phyloP scores from a whole-genome alignment of 2,329 filamentous ascomycete genomes.

The Trichoderma gracile region DNA sequence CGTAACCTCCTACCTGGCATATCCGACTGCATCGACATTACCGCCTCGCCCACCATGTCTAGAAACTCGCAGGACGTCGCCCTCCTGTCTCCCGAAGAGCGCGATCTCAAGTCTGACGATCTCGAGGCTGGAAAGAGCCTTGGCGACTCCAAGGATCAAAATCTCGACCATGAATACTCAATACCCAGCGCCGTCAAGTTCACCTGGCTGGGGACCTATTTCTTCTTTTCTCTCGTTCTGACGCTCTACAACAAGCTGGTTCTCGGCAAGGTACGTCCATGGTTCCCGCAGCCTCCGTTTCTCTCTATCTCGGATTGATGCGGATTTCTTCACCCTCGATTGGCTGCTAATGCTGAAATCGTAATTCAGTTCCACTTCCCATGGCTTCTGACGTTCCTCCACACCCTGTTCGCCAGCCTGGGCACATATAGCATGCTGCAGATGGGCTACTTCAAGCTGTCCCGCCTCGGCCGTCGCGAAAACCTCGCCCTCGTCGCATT shows the following conservation, averaged over 20 bases:
- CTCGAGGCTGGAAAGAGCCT: conserved; percentile 33
- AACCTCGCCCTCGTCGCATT: conserved; percentile 59
- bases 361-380: conserved; percentile 55
- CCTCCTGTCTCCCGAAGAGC: conserved; percentile 38
- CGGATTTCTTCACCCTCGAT: not conserved
- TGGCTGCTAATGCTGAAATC: not conserved
- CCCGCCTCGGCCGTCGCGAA: conserved; percentile 53
- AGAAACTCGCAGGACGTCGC: conserved; percentile 36
- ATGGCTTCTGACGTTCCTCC: conserved; percentile 61
- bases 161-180: conserved; percentile 49
- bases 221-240: conserved; percentile 49
- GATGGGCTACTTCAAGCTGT: conserved; percentile 54
- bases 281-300: no score
- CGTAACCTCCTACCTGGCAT: not conserved
- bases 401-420: conserved; percentile 58
- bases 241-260: conserved; percentile 63
- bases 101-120: conserved; percentile 32
- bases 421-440: conserved; percentile 57
- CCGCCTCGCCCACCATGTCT: conserved; percentile 35
- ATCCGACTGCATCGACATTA: not conserved
- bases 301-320: not conserved
- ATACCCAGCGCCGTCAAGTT: conserved; percentile 50
- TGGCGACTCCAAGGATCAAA: conserved; percentile 37
- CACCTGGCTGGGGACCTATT: conserved; percentile 54
- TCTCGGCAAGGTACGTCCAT: conserved; percentile 49